Percentiles rank a stretch among this genome's conserved stretches.
Conservation (phyloP, 2,329 filamentous ascomycete species). For the Fusarium metavorans region DNA sequence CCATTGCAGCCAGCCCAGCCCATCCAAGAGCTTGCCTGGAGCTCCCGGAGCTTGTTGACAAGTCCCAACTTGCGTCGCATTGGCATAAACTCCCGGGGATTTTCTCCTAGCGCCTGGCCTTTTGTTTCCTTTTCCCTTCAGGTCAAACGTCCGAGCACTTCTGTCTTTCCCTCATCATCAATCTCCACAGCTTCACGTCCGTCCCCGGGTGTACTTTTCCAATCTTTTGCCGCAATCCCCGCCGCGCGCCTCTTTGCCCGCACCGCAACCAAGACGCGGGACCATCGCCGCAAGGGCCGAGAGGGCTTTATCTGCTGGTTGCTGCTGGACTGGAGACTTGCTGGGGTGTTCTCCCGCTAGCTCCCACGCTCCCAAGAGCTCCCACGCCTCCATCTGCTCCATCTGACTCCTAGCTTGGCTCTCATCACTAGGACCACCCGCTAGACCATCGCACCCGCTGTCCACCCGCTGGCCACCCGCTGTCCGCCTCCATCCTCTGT, state of each 20-base stretch:
- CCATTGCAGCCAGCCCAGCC: no score
- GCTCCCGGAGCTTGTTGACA: slow-evolving; percentile 17
- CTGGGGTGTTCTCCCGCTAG: slow-evolving; percentile 24
- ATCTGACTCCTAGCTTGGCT: not conserved
- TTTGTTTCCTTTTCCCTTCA: slow-evolving; percentile 9
- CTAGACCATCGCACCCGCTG: slow-evolving; percentile 38
- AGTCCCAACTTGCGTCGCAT: slow-evolving; percentile 21
- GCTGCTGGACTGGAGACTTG: not conserved
- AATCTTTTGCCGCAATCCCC: slow-evolving; percentile 18
- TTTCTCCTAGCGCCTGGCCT: slow-evolving; percentile 28
- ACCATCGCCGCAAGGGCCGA: slow-evolving; percentile 9
- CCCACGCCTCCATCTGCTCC: slow-evolving; percentile 2
- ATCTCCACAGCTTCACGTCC: not conserved
- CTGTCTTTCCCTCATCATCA: not conserved
- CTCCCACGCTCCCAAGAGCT: not conserved
- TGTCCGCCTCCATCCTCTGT: slow-evolving; percentile 19
- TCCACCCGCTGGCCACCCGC: slow-evolving; percentile 36
- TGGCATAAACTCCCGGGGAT: slow-evolving; percentile 28
- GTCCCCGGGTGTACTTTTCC: slow-evolving; percentile 5
- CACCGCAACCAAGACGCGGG: not conserved
- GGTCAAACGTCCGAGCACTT: slow-evolving; percentile 3
- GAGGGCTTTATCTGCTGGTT: slow-evolving; percentile 10
- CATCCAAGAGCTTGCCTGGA: not conserved
- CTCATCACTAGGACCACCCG: slow-evolving; percentile 22
- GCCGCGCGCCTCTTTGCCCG: slow-evolving; percentile 1